These are phyloP conservation scores for Chenopodium suecicum DNA, from an alignment of 148 eudicot species.

Conservation along the genomic window DNA sequence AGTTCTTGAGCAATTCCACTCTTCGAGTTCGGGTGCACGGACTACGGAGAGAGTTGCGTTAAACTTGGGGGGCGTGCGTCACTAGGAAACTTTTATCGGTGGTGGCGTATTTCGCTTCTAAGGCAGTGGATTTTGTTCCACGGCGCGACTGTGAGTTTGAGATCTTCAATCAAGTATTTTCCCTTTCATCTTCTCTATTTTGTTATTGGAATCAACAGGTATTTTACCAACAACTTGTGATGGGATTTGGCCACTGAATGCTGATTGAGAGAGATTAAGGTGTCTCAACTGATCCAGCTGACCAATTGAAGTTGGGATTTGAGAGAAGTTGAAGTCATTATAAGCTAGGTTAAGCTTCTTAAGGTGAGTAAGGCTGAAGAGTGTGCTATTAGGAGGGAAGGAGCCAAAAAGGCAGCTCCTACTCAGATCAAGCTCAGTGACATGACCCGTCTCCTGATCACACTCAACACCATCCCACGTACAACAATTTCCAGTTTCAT, in stretches of 20 bases:
- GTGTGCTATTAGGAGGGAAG: constrained; percentile 21
- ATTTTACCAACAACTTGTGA: too few relatives aligned
- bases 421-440: constrained; percentile 38
- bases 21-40: too few relatives aligned
- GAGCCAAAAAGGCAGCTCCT: constrained; percentile 35
- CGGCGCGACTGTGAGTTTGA: too few relatives aligned
- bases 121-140: too few relatives aligned
- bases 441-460: constrained; percentile 27
- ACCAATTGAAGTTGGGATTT: constrained; percentile 32
- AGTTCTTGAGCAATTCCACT: too few relatives aligned
- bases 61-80: too few relatives aligned
- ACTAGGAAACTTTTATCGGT: too few relatives aligned
- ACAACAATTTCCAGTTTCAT: constrained; percentile 25
- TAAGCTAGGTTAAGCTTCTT: constrained; percentile 30
- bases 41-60: too few relatives aligned
- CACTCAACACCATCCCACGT: constrained; percentile 47
- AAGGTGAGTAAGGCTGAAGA: constrained; percentile 37
- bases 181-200: too few relatives aligned
- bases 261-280: constrained; percentile 35
- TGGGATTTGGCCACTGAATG: constrained; percentile 40
- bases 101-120: too few relatives aligned
- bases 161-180: too few relatives aligned
- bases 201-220: too few relatives aligned
- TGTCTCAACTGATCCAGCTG: constrained; percentile 20
- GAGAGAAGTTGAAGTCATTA: constrained; percentile 33